Base-by-base conservation (phyloP, 805 yeast species). In the Metschnikowia hibisci region DNA sequence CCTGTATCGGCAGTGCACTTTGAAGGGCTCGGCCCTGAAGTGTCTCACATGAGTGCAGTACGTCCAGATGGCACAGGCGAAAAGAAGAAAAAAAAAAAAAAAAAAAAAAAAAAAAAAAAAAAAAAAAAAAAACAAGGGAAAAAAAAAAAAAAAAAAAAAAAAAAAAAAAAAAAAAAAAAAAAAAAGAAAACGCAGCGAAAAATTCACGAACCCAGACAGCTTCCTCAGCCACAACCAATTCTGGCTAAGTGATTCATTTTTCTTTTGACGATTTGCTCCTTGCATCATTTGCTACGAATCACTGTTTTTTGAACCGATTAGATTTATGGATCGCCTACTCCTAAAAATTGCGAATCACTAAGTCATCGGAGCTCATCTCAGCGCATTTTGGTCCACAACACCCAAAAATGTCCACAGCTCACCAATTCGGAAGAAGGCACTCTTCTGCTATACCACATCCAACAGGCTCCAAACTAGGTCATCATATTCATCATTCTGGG, bases 361-460 rank as follows among this genome's bases (percentile, higher is more conserved):
- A 15, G 34, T 10, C 40, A 37, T 38, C 30, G 34, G 13, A 38
- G 35, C 41, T 31, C 41, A 38, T 38, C 35, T 16, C 41, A 31
- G 16, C 29, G 16, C 37, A 35, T 27, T 25, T 34, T 26, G 12
- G 29, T 32, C 15, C 34, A 29, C 20, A n/a, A 9, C 33, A 15
- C 12, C 13, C 14, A 4, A 29, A 13, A 15, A 35, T 36, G 42
- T 36, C 50, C 31, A 29, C 42, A 11, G 38, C 52, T 10, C 55
- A 43, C 12, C 47, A 48, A 32, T 47, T 42, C 31, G 43, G 46
- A 23, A 46, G 56, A 46, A 41, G 56, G 18, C 51, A 51, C 45
- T 52, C 56, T 12, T 48, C 56, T 32, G 56, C 52, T 23, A 45
- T 35, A 8, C 55, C 56, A 11, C 38, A 46, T 20, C 40, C 53